Evolutionary conservation across 805 yeast species (phyloP).

Genomic region (Nadsonia fulvescens): DNA sequence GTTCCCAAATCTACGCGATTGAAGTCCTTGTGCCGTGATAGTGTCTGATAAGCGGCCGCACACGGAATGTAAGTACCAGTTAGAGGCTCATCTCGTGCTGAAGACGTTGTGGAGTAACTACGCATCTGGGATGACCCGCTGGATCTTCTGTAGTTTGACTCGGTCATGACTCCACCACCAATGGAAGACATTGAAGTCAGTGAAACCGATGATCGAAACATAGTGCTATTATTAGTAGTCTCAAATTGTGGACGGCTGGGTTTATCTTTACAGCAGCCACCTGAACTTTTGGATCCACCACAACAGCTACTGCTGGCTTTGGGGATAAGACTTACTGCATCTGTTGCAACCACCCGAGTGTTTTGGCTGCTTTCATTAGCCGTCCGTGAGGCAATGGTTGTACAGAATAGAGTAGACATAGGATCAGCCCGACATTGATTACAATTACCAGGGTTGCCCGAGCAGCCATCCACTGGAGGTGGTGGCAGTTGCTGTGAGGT

Average conservation of each 20-base stretch:
- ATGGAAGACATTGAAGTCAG: slow-evolving; percentile 3
- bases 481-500: slow-evolving; percentile 9
- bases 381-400: slow-evolving; percentile 47
- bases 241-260: no score
- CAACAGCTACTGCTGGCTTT: no score
- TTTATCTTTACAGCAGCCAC: no score
- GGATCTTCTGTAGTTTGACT: no score
- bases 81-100: no score
- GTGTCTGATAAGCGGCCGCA: slow-evolving; percentile 76
- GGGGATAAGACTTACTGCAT: slow-evolving; percentile 1
- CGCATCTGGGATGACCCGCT: no score
- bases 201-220: no score
- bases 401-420: slow-evolving; percentile 73
- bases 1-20: slow-evolving; percentile 54
- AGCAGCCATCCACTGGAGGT: slow-evolving; percentile 30
- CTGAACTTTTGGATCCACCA: no score
- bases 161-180: slow-evolving; percentile 11
- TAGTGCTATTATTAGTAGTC: no score
- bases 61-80: slow-evolving; percentile 73
- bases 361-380: slow-evolving; percentile 1
- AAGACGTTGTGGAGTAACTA: no score
- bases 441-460: slow-evolving; percentile 82
- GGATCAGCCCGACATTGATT: slow-evolving; percentile 71
- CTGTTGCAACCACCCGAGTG: slow-evolving; percentile 5
- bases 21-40: slow-evolving; percentile 67